Base-by-base conservation (phyloP, 75 land plant genomes). In the Picea sitchensis region DNA sequence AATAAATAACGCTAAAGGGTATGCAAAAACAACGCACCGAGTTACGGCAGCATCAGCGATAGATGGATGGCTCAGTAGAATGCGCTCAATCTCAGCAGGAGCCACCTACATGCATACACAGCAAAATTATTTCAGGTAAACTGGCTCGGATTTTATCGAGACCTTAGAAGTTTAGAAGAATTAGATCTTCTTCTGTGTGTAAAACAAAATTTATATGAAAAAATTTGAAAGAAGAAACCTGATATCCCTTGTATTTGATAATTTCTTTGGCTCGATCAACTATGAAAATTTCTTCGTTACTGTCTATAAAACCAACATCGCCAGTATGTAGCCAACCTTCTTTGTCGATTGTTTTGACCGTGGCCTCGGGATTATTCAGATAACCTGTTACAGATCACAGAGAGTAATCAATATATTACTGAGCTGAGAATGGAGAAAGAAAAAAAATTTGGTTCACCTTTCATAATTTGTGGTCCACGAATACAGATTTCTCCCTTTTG, bases 41-140 rank as follows among this genome's bases (percentile, higher is more conserved):
- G 93, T 90, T 9, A 95, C 98, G 20, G 96, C 98, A 21, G 98
- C 98, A 81, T 95, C 98, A 14, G 78, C 86, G 20, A 95, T 93
- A 32, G 78, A 65, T 21, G 87, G 82, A 59, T 93, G 92, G 79
- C 76, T 79, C 0, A 88, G 61, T 7, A 95, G 83, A 26, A 95
- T 81, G 1, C 88, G 87, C 79, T 95, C 98, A 32, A 95, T 80
- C 84, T 95, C 98, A 31, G 98, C 98, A 4, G 98, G 98, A 1
- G 98, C 88, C n/a, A 95, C 87, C 84, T 85, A 41, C 44, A 26
- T 41, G 44, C 44, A 41, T 41, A 4, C 44, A 41, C 4, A 41
- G 44, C 44, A 41, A 41, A 41, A 26, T 26, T 26, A 26, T 26
- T 26, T 26, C 26, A 26, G 26, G 26, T 26, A 26, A 26, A 26